Base-by-base conservation (phyloP, 441 rosid genomes). In the Syzygium syzygioides region DNA sequence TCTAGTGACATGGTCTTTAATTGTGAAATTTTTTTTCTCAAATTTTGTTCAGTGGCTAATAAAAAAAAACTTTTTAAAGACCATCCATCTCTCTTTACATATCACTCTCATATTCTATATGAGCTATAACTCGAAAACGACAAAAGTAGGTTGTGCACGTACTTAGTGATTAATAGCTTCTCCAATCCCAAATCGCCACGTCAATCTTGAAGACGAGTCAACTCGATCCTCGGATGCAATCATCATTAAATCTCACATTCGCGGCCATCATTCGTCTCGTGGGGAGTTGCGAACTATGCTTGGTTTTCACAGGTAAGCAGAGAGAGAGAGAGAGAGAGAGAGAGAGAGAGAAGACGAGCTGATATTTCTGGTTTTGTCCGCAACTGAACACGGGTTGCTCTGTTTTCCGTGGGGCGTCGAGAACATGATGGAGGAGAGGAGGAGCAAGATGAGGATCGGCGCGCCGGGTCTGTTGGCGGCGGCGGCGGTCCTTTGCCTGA, bases 171-270 rank as follows among this genome's bases (percentile, higher is more conserved):
- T 14, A 30, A 64, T 64, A 18, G 2, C 37, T 64, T 30, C 76
- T 15, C 76, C 37, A 64, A 64, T 64, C 3, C 1, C 0, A 15
- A 64, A 3, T 8, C 37, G 76, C 76, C 76, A 64, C 76, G 76
- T 64, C 48, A 0, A 0, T 15, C 41, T 28, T 45, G 48, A 45
- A 45, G 48, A 15, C 76, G 30, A 7, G 76, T 64, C 76, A 30
- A n/a, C 17, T 15, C 0, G 20, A 0, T 14, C 9, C 76, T 15
- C 0, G 76, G 37, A 30, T 20, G 34, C 23, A 15, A 64, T 64
- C 76, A 30, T 64, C 19, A 37, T 9, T 15, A 55, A 0, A n/a
- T 30, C 20, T 1, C 14, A 23, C 15, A 1, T 30, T n/a, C 34
- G 18, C 1, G 30, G 28, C 64, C 64, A 26, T 8, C 12, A 26